Evolutionary conservation across 306 rosid genomes (phyloP).

Genomic region (Glycyrrhiza uralensis): DNA sequence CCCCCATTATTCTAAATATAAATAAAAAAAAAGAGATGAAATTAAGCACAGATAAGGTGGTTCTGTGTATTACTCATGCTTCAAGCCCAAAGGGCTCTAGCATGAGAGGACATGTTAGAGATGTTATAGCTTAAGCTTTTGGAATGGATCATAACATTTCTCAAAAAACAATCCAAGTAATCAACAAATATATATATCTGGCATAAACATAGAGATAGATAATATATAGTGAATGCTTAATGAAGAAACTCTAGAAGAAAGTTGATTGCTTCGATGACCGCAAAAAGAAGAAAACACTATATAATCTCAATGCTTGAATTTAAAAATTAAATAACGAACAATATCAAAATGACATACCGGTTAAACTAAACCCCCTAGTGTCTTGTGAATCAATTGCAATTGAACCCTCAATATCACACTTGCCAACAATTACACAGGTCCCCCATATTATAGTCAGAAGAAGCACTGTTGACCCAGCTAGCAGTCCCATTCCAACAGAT

Average conservation of each 20-base stretch:
- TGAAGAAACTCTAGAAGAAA: not conserved
- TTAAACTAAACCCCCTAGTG: conserved; percentile 47
- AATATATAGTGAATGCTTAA: not conserved
- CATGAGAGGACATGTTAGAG: not conserved
- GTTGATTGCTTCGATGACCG: conserved; percentile 11
- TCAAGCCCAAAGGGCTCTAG: not conserved
- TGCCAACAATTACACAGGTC: conserved; percentile 63
- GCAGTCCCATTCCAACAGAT: conserved; percentile 73
- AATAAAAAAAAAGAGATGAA: not conserved
- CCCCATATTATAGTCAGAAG: conserved; percentile 78
- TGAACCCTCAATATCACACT: conserved; percentile 60
- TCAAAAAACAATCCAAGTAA: not conserved
- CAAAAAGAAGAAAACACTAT: not conserved
- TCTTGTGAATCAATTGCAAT: conserved; percentile 55
- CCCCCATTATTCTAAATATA: not conserved
- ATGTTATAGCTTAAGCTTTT: not conserved
- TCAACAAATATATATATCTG: not conserved
- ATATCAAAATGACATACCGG: conserved; percentile 41
- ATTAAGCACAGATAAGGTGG: not conserved
- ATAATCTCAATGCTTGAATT: not conserved
- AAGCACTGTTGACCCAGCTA: conserved; percentile 70
- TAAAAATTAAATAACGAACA: not conserved
- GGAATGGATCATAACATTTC: not conserved
- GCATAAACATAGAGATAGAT: not conserved
- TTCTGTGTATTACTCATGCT: not conserved